These are phyloP conservation scores for Ophiostoma tasmaniense DNA, from an alignment of 2,329 filamentous ascomycete species.

Conservation along the genomic window DNA sequence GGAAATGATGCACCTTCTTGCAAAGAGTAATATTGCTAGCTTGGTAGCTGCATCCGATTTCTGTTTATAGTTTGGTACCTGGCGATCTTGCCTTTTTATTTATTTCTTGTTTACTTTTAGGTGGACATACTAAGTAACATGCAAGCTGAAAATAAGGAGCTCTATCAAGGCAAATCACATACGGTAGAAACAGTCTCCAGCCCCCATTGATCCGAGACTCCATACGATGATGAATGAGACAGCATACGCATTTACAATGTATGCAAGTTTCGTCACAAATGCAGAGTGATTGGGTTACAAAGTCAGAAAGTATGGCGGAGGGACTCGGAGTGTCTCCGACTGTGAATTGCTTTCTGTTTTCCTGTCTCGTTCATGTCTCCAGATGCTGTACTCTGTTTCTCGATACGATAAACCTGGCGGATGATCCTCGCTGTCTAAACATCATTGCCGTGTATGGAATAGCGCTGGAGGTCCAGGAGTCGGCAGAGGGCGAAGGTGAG, in stretches of 20 bases:
- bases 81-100: not conserved
- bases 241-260: not conserved
- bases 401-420: conserved; percentile 10
- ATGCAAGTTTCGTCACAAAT: not conserved
- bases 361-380: not conserved
- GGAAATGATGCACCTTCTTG: not conserved
- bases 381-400: conserved; percentile 5
- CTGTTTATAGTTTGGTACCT: conserved; percentile 1
- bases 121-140: not conserved
- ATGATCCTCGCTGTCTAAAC: conserved; percentile 13
- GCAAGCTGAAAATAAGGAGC: no score
- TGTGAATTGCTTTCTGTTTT: not conserved
- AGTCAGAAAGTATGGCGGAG: not conserved
- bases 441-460: conserved; percentile 16
- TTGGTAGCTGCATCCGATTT: not conserved
- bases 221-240: not conserved
- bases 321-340: not conserved
- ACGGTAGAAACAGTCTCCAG: not conserved
- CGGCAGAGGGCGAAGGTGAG: not conserved
- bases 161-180: not conserved
- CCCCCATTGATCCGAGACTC: not conserved
- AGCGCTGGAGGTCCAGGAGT: conserved; percentile 6
- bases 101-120: not conserved
- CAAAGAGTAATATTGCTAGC: not conserved
- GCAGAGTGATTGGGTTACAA: not conserved